A percentile compares a stretch with the other conserved stretches of the same genome.
These are phyloP conservation scores for Capsicum chinense DNA, from an alignment of 257 asterid genomes.

Conservation along the genomic window DNA sequence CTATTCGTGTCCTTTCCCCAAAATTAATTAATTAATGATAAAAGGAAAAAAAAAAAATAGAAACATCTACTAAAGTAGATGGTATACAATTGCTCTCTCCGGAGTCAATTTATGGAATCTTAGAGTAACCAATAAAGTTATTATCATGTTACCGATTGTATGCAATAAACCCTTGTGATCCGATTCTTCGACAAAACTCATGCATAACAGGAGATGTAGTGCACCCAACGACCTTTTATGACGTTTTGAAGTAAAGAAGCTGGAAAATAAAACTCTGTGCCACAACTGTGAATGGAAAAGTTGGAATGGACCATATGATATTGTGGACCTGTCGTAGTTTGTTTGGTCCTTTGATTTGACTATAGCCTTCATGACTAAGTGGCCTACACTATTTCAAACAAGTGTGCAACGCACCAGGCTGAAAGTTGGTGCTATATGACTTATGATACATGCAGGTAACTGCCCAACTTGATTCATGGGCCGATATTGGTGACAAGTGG, in stretches of 20 bases:
- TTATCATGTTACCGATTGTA: no score
- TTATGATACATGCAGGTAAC: no score
- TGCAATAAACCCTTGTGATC: no score
- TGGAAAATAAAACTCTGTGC: neutral
- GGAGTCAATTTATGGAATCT: neutral
- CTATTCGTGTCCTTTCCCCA: no score
- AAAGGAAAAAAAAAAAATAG: neutral
- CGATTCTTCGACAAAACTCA: no score
- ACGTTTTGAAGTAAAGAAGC: neutral
- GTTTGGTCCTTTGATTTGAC: conserved; percentile 4
- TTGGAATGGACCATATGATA: neutral
- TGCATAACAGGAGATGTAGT: no score
- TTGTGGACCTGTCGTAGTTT: neutral
- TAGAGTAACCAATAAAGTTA: no score
- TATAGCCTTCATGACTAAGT: neutral
- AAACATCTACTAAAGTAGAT: neutral
- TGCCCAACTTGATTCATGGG: neutral
- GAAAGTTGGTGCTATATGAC: neutral
- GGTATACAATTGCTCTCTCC: neutral
- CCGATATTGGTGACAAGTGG: neutral
- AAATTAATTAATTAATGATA: neutral
- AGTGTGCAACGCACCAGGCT: neutral
- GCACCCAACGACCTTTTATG: no score
- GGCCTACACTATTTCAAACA: neutral
- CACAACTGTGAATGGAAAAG: neutral